A percentile compares a stretch with the other conserved stretches of the same genome.
Evolutionary conservation across 2,329 filamentous ascomycete species (phyloP).

Genomic region (Madurella mycetomatis): DNA sequence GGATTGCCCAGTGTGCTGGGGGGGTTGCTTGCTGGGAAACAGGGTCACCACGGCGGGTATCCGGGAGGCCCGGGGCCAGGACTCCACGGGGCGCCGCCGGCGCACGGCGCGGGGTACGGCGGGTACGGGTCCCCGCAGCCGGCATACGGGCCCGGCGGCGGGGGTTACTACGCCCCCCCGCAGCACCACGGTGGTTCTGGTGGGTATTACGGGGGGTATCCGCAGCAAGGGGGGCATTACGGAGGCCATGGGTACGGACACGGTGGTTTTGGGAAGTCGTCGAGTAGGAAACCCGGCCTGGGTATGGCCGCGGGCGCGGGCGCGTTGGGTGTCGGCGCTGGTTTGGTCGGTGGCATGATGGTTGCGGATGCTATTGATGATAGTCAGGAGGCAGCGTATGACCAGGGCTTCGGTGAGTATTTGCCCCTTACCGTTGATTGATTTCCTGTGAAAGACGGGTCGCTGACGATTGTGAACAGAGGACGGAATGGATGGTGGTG

Average conservation of each 20-base stretch:
- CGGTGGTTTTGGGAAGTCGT: slow-evolving; percentile 32
- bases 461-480: slow-evolving; percentile 22
- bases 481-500: slow-evolving; percentile 34
- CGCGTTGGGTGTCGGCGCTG: slow-evolving; percentile 75
- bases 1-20: slow-evolving; percentile 25
- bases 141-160: no score
- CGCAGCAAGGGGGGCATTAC: slow-evolving; percentile 10
- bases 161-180: slow-evolving; percentile 26
- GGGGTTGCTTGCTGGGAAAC: background rate
- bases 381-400: slow-evolving; percentile 54
- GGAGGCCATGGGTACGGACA: slow-evolving; percentile 33
- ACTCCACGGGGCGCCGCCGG: slow-evolving; percentile 22
- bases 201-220: slow-evolving; percentile 18
- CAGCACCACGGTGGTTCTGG: background rate
- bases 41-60: slow-evolving; percentile 22
- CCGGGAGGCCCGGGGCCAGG: slow-evolving; percentile 11
- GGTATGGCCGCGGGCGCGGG: slow-evolving; percentile 65
- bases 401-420: slow-evolving; percentile 41
- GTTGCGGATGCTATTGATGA: slow-evolving; percentile 64
- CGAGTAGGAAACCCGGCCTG: slow-evolving; percentile 40
- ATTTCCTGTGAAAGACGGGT: slow-evolving; percentile 20
- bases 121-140: slow-evolving; percentile 28
- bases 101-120: slow-evolving; percentile 35
- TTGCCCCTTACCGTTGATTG: background rate
- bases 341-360: slow-evolving; percentile 72